These are phyloP conservation scores for Penicillium subrubescens DNA, from an alignment of 495 filamentous ascomycete species.

Conservation along the genomic window DNA sequence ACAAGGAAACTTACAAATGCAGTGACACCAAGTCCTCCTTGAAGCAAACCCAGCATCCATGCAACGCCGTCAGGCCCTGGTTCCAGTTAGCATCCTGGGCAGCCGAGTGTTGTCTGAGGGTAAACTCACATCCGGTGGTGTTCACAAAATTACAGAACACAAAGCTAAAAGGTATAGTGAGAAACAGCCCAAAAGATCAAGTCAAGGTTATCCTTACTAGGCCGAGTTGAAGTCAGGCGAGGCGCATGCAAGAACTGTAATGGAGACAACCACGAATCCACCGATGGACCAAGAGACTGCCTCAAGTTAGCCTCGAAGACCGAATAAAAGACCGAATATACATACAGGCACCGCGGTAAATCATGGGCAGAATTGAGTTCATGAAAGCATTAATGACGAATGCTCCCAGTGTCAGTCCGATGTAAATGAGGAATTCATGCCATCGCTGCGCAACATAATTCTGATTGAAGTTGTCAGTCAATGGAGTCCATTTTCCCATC, in stretches of 20 bases:
- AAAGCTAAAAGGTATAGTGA: conserved; percentile 46
- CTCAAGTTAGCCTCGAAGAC: conserved; percentile 6
- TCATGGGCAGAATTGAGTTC: conserved; percentile 64
- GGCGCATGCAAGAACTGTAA: conserved; percentile 62
- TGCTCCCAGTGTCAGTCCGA: conserved; percentile 59
- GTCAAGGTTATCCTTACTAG: conserved; percentile 47
- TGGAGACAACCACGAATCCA: conserved; percentile 66
- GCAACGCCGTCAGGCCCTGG: conserved; percentile 60
- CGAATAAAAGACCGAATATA: neutral
- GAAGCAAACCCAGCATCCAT: conserved; percentile 60
- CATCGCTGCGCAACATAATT: conserved; percentile 56
- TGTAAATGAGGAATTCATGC: conserved; percentile 75
- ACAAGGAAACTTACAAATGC: conserved; percentile 45
- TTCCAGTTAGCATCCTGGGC: conserved; percentile 15
- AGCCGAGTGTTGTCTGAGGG: neutral
- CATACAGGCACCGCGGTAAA: conserved; percentile 51
- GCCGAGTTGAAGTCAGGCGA: conserved; percentile 61
- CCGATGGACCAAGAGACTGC: conserved; percentile 63
- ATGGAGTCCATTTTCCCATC: neutral
- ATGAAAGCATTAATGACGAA: conserved; percentile 68
- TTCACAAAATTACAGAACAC: conserved; percentile 61
- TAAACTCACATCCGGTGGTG: conserved; percentile 50
- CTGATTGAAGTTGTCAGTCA: conserved; percentile 17
- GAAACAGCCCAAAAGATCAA: conserved; percentile 39
- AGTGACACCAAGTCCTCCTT: conserved; percentile 60